Evolutionary conservation across 352 stramenopile species (phyloP).

Genomic region (Halophytophthora batemanensis): DNA sequence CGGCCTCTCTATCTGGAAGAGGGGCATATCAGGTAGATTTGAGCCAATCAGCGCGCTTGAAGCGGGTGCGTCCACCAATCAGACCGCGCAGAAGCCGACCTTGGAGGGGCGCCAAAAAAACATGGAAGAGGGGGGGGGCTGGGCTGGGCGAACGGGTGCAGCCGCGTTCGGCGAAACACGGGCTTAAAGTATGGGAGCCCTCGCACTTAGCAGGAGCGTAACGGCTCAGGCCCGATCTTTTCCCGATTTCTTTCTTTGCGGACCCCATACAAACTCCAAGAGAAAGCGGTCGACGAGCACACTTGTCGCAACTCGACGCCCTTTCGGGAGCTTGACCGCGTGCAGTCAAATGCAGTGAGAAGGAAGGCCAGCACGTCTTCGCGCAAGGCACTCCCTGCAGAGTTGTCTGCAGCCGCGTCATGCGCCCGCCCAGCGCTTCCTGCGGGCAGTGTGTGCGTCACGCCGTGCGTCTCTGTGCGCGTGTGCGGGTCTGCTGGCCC

Average conservation of each 20-base stretch:
- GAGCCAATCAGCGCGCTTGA: conserved; percentile 14
- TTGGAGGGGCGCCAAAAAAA: conserved; percentile 26
- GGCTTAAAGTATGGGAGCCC: too few species aligned
- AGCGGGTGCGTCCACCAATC: conserved; percentile 8
- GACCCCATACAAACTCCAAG: conserved; percentile 6
- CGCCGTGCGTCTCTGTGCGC: too few species aligned
- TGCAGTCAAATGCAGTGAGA: too few species aligned
- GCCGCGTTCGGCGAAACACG: too few species aligned
- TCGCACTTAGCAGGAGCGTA: too few species aligned
- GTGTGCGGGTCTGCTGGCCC: too few species aligned
- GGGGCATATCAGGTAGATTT: conserved; percentile 30
- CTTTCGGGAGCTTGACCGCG: not conserved
- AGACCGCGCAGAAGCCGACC: conserved; percentile 9
- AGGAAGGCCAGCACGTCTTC: too few species aligned
- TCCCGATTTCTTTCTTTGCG: not conserved
- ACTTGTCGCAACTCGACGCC: not conserved
- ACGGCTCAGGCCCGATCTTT: not conserved
- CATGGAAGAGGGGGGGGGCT: conserved; percentile 3
- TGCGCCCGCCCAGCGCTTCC: not conserved
- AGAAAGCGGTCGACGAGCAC: conserved; percentile 4
- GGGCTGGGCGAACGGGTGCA: too few species aligned
- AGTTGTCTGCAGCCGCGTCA: not conserved
- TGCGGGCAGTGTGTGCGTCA: not conserved
- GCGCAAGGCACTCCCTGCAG: too few species aligned
- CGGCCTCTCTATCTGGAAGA: not conserved